Evolutionary conservation across 169 alveolate species (phyloP), one percentile per base, ranked within the genome.

Genomic region (Pseudocohnilembus persalinus): DNA sequence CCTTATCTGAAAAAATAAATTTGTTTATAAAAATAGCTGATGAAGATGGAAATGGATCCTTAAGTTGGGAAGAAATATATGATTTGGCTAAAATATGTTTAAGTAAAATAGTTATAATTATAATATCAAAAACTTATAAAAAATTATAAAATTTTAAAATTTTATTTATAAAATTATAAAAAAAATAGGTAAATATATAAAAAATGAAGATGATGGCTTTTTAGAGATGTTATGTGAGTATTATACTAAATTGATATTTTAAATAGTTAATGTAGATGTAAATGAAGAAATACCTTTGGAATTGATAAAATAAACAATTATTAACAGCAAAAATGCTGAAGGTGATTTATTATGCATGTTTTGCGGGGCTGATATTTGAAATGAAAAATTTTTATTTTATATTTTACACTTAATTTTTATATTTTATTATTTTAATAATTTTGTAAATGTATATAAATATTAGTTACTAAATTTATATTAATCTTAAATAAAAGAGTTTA

Each of bases 341-440:
- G 79, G 90, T 73, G 89, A 89, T 73, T n/a, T 89, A 0, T 84
- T 89, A 27, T 80, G 93, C 74, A 72, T 89, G 76, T 89, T 89
- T 76, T 89, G 93, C 77, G 89, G 89, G 33, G 89, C 93, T 25
- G 88, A 81, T 31, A 20, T 82, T 31, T 82, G 87, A 82, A 6
- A 26, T 15, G n/a, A n/a, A n/a, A n/a, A n/a, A n/a, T n/a, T n/a
- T n/a, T n/a, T n/a, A n/a, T n/a, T n/a, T n/a, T n/a, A n/a, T n/a
- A n/a, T n/a, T n/a, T n/a, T n/a, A n/a, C n/a, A n/a, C n/a, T n/a
- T n/a, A n/a, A n/a, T n/a, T n/a, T n/a, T n/a, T n/a, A n/a, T n/a
- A n/a, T n/a, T n/a, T n/a, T n/a, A n/a, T n/a, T n/a, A n/a, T n/a
- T n/a, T n/a, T n/a, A n/a, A n/a, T n/a, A n/a, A n/a, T n/a, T n/a